Conservation (phyloP, 495 filamentous ascomycete genomes). For the Penicillium cosmopolitanum region DNA sequence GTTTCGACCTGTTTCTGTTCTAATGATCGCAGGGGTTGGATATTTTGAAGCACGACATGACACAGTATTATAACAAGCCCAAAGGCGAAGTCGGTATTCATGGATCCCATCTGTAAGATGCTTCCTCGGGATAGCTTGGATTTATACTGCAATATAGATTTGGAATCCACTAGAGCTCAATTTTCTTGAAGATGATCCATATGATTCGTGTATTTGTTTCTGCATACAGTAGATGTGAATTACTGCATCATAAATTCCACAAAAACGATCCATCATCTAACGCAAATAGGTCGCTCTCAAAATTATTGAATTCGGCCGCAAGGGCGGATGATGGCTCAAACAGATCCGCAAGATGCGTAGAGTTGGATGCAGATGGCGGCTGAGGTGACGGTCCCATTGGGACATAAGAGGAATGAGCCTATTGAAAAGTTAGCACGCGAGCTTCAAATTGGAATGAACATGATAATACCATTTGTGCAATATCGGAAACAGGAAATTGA, state of each 20-base stretch:
- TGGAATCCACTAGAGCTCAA: too few relatives aligned
- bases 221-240: too few relatives aligned
- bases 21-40: constrained; percentile 28
- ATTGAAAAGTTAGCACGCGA: background rate
- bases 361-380: background rate
- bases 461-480: background rate
- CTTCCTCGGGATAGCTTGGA: background rate
- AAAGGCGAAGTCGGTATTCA: background rate
- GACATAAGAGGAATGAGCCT: background rate
- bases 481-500: background rate
- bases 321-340: constrained; percentile 16
- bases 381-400: background rate
- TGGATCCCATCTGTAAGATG: constrained; percentile 7
- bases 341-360: constrained; percentile 1
- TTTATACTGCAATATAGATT: too few relatives aligned
- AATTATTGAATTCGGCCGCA: constrained; percentile 26
- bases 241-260: constrained; percentile 22
- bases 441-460: background rate
- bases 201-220: too few relatives aligned
- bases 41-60: constrained; percentile 35
- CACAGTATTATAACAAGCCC: constrained; percentile 29
- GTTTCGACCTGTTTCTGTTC: background rate
- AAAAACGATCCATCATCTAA: constrained; percentile 28
- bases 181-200: too few relatives aligned
- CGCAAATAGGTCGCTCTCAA: constrained; percentile 27